phyloP scores from a whole-genome alignment of 306 rosid genomes.

The Gastrolobium bilobum region DNA sequence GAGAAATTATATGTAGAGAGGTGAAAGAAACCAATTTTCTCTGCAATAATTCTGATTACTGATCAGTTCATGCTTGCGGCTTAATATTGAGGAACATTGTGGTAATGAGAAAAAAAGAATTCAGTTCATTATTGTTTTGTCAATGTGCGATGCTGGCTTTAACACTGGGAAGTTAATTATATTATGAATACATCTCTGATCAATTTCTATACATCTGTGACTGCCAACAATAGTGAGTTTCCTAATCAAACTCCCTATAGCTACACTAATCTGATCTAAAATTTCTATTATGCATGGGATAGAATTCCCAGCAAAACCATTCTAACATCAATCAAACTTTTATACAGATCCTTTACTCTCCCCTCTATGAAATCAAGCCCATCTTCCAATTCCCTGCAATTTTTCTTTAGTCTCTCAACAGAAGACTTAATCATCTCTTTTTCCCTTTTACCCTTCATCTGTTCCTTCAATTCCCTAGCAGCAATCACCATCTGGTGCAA shows the following conservation, averaged over 20 bases:
- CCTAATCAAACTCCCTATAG: slow-evolving; percentile 30
- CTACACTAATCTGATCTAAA: slow-evolving; percentile 20
- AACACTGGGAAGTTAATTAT: not conserved
- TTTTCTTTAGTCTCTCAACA: slow-evolving; percentile 45
- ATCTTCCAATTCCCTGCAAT: slow-evolving; percentile 46
- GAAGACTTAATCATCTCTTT: slow-evolving; percentile 16
- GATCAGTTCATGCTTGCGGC: not conserved
- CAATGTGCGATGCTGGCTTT: not conserved
- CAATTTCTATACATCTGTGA: slow-evolving; percentile 27
- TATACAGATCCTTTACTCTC: slow-evolving; percentile 54
- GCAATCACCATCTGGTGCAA: slow-evolving; percentile 41
- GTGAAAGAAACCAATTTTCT: not conserved
- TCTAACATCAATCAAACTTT: slow-evolving; percentile 55
- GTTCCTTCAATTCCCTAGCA: slow-evolving; percentile 45
- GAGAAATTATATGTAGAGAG: not conserved
- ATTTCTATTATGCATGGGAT: slow-evolving; percentile 50
- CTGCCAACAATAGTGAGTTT: slow-evolving; percentile 3
- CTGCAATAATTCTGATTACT: slow-evolving; percentile 16
- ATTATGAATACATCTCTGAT: slow-evolving; percentile 32
- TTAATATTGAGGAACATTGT: slow-evolving; percentile 21
- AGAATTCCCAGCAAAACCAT: slow-evolving; percentile 60
- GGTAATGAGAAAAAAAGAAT: not conserved
- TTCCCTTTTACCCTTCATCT: slow-evolving; percentile 41
- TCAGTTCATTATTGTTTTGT: not conserved
- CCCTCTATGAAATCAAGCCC: slow-evolving; percentile 49